Percentiles rank a stretch among this genome's conserved stretches.
Conservation (phyloP, 345 rosid species). For the Sisymbrium altissimum region DNA sequence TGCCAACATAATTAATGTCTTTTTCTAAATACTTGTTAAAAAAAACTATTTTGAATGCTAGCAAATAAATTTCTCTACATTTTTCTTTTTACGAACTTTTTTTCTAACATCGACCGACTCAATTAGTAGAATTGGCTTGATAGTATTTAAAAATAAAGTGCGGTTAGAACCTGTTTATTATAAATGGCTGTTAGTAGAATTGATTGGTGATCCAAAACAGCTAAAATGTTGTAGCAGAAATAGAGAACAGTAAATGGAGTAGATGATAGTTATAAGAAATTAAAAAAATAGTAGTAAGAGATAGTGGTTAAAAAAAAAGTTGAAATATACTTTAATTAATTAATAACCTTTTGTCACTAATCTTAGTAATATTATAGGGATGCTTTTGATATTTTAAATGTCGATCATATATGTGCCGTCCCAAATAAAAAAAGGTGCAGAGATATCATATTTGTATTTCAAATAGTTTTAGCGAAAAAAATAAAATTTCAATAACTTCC, state of each 20-base stretch:
- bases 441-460: too few relatives aligned
- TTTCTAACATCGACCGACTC: background rate
- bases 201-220: background rate
- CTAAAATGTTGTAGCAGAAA: background rate
- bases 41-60: background rate
- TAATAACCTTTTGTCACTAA: background rate
- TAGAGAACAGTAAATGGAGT: background rate
- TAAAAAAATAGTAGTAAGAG: background rate
- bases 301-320: background rate
- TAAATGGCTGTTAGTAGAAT: background rate
- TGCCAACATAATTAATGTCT: background rate
- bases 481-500: background rate
- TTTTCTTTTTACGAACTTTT: too few relatives aligned
- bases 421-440: too few relatives aligned
- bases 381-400: background rate
- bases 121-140: background rate
- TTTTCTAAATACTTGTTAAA: background rate
- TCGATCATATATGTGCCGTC: too few relatives aligned
- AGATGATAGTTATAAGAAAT: background rate
- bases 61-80: too few relatives aligned
- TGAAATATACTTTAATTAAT: background rate
- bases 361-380: background rate
- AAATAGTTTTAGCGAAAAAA: background rate
- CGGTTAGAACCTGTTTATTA: background rate
- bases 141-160: background rate